Percentiles rank a stretch among this genome's conserved stretches.
These are phyloP conservation scores for Glomus cerebriforme DNA, from an alignment of 192 early-diverging fungal species.

Conservation along the genomic window DNA sequence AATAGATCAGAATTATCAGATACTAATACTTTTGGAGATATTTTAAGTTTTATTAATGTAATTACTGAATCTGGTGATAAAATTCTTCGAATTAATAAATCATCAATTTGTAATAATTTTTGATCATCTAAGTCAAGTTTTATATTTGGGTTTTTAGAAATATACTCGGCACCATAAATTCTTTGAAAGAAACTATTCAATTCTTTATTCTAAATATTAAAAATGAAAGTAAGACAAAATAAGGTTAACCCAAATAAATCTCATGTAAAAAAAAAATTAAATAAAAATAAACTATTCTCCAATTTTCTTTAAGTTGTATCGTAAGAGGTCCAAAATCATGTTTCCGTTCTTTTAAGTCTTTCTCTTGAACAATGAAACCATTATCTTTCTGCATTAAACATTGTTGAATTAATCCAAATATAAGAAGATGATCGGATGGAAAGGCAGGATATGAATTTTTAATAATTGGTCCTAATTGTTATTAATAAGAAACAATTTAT, in stretches of 20 bases:
- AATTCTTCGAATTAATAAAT: constrained; percentile 34
- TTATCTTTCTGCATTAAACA: constrained; percentile 47
- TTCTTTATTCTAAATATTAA: constrained; percentile 44
- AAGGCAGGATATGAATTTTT: constrained; percentile 42
- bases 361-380: constrained; percentile 24
- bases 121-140: constrained; percentile 1
- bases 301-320: constrained; percentile 54
- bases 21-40: too few species aligned
- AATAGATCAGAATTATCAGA: constrained; percentile 3
- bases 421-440: constrained; percentile 34
- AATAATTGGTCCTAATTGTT: constrained; percentile 52
- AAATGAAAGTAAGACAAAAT: background rate
- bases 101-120: constrained; percentile 16
- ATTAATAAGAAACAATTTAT: background rate
- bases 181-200: constrained; percentile 49
- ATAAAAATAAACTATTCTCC: constrained; percentile 50
- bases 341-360: constrained; percentile 33
- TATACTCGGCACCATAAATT: constrained; percentile 48
- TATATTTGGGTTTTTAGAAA: constrained; percentile 27
- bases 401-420: constrained; percentile 53
- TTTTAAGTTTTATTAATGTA: constrained; percentile 39
- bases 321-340: constrained; percentile 52
- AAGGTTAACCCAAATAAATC: too few species aligned
- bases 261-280: background rate
- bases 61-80: constrained; percentile 41